A percentile compares a stretch with the other conserved stretches of the same genome.
These are phyloP conservation scores for Harrya chromipes DNA, from an alignment of 768 basidiomycete genomes.

Conservation along the genomic window DNA sequence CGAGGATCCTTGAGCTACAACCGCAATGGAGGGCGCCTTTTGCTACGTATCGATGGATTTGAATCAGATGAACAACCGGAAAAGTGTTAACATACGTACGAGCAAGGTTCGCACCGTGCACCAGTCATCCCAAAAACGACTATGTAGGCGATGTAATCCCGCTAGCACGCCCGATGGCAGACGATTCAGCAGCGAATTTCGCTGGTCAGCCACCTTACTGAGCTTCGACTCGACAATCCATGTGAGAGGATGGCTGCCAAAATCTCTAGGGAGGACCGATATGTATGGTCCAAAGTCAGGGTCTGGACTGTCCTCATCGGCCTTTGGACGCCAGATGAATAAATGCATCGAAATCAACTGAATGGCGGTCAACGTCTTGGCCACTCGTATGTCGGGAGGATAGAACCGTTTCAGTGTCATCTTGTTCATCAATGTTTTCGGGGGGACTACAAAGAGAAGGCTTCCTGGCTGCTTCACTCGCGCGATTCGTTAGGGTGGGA, in stretches of 20 bases:
- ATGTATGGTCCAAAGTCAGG: slow-evolving; percentile 73
- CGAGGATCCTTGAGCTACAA: not conserved
- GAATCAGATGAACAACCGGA: not conserved
- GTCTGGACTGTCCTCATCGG: slow-evolving; percentile 45
- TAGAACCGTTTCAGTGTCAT: slow-evolving; percentile 64
- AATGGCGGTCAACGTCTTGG: slow-evolving; percentile 48
- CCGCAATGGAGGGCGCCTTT: slow-evolving; percentile 1
- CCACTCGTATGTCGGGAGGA: slow-evolving; percentile 30
- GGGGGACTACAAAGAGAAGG: slow-evolving; percentile 68
- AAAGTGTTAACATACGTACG: slow-evolving; percentile 37
- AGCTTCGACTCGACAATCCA: slow-evolving; percentile 49
- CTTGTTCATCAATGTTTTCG: slow-evolving; percentile 66
- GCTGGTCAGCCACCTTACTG: slow-evolving; percentile 11
- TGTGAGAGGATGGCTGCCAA: slow-evolving; percentile 78
- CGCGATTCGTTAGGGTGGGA: not conserved
- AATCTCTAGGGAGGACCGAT: slow-evolving; percentile 67
- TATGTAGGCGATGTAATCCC: slow-evolving; percentile 41
- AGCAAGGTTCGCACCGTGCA: slow-evolving; percentile 44
- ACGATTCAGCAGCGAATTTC: slow-evolving; percentile 34
- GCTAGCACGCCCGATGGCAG: slow-evolving; percentile 48
- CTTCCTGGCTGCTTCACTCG: slow-evolving; percentile 44
- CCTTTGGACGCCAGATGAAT: slow-evolving; percentile 55
- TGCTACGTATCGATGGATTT: slow-evolving; percentile 2
- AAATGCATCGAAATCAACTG: slow-evolving; percentile 85
- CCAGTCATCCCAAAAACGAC: slow-evolving; percentile 62